phyloP scores from a whole-genome alignment of 495 filamentous ascomycete species.

The Lichenothelia convexa region DNA sequence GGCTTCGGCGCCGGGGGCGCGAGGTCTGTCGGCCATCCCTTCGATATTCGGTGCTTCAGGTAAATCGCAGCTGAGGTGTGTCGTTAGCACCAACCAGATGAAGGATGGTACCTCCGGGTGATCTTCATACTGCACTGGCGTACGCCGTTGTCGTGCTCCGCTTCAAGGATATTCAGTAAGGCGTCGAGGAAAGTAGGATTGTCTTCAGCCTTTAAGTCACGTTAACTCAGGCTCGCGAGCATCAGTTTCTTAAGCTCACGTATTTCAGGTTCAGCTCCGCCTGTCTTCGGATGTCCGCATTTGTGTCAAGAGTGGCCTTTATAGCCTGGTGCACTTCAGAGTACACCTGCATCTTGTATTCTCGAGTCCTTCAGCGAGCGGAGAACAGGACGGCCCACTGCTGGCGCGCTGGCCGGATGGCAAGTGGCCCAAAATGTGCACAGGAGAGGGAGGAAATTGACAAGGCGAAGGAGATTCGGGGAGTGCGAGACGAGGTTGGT shows the following conservation, averaged over 20 bases:
- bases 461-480: no score
- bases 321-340: constrained; percentile 72
- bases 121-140: constrained; percentile 62
- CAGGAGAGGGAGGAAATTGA: no score
- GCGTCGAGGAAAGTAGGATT: constrained; percentile 80
- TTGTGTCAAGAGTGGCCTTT: constrained; percentile 65
- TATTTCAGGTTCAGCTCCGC: constrained; percentile 88
- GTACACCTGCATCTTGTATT: constrained; percentile 51
- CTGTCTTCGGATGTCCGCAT: constrained; percentile 66
- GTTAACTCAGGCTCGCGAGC: constrained; percentile 1
- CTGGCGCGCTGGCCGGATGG: no score
- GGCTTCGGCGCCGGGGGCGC: constrained; percentile 35
- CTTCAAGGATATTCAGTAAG: constrained; percentile 74
- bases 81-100: not conserved
- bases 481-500: no score
- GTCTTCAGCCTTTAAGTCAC: constrained; percentile 57
- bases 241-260: constrained; percentile 40
- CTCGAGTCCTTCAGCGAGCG: no score
- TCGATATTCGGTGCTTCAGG: constrained; percentile 86
- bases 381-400: no score
- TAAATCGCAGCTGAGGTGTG: constrained; percentile 67
- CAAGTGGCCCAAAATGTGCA: no score
- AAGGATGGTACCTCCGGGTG: constrained; percentile 1
- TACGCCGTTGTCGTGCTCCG: constrained; percentile 65
- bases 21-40: constrained; percentile 71